Evolutionary conservation across 495 filamentous ascomycete species (phyloP).

Genomic region (Lophiostoma macrostomum): DNA sequence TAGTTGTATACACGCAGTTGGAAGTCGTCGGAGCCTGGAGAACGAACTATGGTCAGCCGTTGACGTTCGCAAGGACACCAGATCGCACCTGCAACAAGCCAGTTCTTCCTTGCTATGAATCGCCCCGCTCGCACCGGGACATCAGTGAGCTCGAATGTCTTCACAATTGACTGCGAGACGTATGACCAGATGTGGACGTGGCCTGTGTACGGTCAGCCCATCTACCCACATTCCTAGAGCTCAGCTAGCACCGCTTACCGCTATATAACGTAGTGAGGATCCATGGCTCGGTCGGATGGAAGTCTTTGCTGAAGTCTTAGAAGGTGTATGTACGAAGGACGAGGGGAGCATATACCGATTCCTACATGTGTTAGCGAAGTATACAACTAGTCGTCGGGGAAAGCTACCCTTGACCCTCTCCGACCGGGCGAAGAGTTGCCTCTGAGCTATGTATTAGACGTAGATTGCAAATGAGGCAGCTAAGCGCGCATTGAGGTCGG

Average conservation of each 20-base stretch:
- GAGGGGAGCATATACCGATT: conserved; percentile 34
- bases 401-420: conserved; percentile 35
- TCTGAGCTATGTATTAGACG: conserved; percentile 24
- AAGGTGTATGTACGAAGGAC: no score
- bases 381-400: neutral
- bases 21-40: conserved; percentile 79
- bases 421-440: conserved; percentile 37
- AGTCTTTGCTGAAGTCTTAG: conserved; percentile 22
- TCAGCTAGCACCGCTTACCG: conserved; percentile 57
- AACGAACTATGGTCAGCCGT: conserved; percentile 11
- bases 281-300: conserved; percentile 42
- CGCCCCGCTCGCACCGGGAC: conserved; percentile 95
- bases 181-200: conserved; percentile 99
- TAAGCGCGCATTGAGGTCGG: no score
- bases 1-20: conserved; percentile 84
- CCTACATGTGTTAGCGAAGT: conserved; percentile 24
- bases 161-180: conserved; percentile 94
- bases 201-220: conserved; percentile 48
- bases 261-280: conserved; percentile 95
- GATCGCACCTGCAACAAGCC: conserved; percentile 84
- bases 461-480: neutral
- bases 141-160: conserved; percentile 99
- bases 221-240: neutral
- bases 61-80: no score
- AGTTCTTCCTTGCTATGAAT: conserved; percentile 97